phyloP scores from a whole-genome alignment of 495 filamentous ascomycete species.

The Xylaria longipes region DNA sequence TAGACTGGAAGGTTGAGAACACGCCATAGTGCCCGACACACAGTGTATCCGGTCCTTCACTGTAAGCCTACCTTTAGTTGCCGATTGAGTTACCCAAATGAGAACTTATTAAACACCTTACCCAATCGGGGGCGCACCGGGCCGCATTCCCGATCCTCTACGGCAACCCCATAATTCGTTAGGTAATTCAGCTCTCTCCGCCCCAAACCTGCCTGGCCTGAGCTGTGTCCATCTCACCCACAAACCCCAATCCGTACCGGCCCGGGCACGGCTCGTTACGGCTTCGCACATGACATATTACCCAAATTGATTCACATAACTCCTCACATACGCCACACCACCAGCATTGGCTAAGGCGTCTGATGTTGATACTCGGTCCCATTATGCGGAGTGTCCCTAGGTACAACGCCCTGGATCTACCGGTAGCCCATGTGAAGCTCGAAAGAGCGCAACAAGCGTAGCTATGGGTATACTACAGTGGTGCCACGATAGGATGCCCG shows the following conservation, averaged over 20 bases:
- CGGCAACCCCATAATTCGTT: neutral
- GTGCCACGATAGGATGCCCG: neutral
- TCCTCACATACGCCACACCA: neutral
- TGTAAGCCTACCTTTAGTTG: neutral
- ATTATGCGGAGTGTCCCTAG: neutral
- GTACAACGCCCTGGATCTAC: neutral
- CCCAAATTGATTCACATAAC: conserved; percentile 18
- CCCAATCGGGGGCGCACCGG: conserved; percentile 17
- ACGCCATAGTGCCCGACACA: neutral
- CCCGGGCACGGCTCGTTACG: conserved; percentile 21
- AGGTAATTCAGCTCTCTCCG: conserved; percentile 9
- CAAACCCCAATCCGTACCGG: conserved; percentile 14
- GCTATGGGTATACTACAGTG: neutral
- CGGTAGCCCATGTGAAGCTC: neutral
- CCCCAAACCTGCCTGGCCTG: neutral
- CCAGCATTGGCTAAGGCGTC: neutral
- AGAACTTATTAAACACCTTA: conserved; percentile 13
- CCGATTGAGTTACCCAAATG: conserved; percentile 15
- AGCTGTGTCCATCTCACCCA: neutral
- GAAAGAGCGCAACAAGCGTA: neutral
- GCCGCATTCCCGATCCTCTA: conserved; percentile 23
- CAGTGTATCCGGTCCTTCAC: neutral
- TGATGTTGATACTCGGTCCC: neutral
- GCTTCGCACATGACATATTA: conserved; percentile 23
- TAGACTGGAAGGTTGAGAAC: neutral